Percentiles rank a stretch among this genome's conserved stretches.
Conservation (phyloP, 345 rosid genomes). For the Jatropha curcas region DNA sequence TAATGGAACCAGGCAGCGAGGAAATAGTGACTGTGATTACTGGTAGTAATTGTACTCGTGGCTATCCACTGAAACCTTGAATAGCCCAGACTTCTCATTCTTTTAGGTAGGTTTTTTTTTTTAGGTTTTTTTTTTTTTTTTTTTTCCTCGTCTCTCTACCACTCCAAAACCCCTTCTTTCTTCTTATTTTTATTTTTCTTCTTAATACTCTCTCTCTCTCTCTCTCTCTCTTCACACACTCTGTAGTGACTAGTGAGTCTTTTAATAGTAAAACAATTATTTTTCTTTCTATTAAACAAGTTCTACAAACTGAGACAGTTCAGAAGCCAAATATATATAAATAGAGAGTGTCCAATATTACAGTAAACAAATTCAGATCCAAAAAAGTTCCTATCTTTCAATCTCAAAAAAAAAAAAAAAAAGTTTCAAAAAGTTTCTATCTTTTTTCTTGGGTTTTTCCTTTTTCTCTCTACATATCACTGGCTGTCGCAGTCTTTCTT, state of each 20-base stretch:
- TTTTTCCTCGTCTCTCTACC: background rate
- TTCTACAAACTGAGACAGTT: background rate
- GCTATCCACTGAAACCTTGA: slow-evolving; percentile 13
- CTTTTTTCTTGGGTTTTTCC: background rate
- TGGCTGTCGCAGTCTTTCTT: background rate
- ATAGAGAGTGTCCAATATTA: background rate
- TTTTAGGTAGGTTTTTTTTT: background rate
- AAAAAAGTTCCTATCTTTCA: background rate
- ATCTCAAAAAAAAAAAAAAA: background rate
- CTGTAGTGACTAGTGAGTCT: too few relatives aligned
- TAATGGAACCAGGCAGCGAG: background rate
- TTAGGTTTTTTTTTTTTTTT: too few relatives aligned
- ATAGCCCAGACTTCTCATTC: slow-evolving; percentile 11
- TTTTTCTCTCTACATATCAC: too few relatives aligned
- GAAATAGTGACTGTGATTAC: background rate
- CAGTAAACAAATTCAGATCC: background rate
- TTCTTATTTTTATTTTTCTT: background rate
- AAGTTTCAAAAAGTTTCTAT: background rate
- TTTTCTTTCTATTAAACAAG: background rate
- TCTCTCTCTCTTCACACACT: background rate
- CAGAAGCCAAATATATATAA: background rate
- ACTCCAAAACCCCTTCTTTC: background rate
- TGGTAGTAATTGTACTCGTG: background rate
- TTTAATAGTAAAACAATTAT: background rate
- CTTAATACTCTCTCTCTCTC: background rate